Conservation (phyloP, 2,329 filamentous ascomycete species). For the Aspergillus ibericus region DNA sequence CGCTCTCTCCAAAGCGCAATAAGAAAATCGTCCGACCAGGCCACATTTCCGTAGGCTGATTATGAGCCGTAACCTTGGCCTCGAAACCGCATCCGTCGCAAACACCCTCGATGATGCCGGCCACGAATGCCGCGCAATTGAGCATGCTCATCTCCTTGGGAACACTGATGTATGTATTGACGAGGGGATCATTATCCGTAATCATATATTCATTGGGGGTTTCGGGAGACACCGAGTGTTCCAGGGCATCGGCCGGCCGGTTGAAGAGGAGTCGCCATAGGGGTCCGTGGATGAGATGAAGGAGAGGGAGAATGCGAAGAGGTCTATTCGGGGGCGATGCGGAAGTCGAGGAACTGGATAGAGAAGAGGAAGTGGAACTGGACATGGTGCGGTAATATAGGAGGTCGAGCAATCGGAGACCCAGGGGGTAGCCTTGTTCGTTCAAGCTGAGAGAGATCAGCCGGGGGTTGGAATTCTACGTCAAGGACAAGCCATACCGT, state of each 20-base stretch:
- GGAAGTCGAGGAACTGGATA: conserved; percentile 72
- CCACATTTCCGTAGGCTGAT: conserved; percentile 77
- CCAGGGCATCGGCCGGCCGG: conserved; percentile 85
- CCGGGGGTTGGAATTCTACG: neutral
- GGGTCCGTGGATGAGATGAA: conserved; percentile 92
- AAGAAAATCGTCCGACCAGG: conserved; percentile 94
- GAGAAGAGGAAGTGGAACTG: conserved; percentile 82
- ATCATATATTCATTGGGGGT: conserved; percentile 98
- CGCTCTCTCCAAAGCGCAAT: conserved; percentile 87
- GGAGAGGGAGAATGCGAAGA: conserved; percentile 81
- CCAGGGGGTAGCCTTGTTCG: conserved; percentile 87
- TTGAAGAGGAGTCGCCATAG: conserved; percentile 92
- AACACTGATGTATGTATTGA: conserved; percentile 90
- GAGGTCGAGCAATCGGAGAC: conserved; percentile 90
- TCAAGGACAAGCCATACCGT: conserved; percentile 56
- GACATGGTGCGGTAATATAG: conserved; percentile 81
- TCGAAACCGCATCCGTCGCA: conserved; percentile 91
- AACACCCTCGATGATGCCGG: conserved; percentile 91
- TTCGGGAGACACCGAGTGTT: conserved; percentile 77
- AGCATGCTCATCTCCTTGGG: conserved; percentile 94
- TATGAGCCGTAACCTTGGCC: conserved; percentile 87
- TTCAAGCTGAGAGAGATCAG: conserved; percentile 64
- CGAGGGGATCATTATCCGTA: conserved; percentile 93
- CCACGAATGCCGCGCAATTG: conserved; percentile 94
- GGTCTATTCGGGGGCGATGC: conserved; percentile 72